Evolutionary conservation across 2,329 filamentous ascomycete species (phyloP).

Genomic region (Aspergillus sp.): DNA sequence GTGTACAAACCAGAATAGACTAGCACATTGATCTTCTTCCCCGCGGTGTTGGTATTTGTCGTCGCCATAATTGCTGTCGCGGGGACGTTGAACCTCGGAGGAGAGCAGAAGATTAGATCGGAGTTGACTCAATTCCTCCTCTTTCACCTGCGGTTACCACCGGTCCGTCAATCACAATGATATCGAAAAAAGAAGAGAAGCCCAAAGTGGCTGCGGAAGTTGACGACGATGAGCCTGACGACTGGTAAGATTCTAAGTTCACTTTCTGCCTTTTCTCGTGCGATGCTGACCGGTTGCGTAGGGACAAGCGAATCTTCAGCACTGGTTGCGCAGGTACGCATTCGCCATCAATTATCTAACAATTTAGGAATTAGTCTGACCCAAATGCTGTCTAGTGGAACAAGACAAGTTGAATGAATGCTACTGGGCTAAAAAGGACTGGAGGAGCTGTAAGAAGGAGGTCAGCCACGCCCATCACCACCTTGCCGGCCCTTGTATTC

Average conservation of each 20-base stretch:
- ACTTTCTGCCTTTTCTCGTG: neutral
- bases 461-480: conserved; percentile 53
- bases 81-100: conserved; percentile 10
- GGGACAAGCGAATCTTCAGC: conserved; percentile 97
- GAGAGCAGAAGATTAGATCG: neutral
- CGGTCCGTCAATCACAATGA: conserved; percentile 46
- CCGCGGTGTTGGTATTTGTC: conserved; percentile 52
- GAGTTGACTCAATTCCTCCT: conserved; percentile 4
- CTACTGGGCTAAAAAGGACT: conserved; percentile 94
- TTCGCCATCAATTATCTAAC: neutral
- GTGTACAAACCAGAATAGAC: conserved; percentile 75
- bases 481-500: neutral
- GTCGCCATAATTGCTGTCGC: conserved; percentile 28
- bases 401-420: conserved; percentile 92
- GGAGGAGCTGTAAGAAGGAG: conserved; percentile 84
- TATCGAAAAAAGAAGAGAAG: conserved; percentile 60
- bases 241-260: conserved; percentile 64
- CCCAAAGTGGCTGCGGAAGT: conserved; percentile 43
- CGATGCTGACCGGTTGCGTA: conserved; percentile 41
- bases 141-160: neutral
- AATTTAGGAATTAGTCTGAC: conserved; percentile 1
- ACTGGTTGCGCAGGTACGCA: conserved; percentile 82
- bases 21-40: conserved; percentile 77
- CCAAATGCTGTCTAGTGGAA: conserved; percentile 60
- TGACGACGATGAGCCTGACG: conserved; percentile 87